Conservation (phyloP, 768 basidiomycete species). For the Hygrocybe coccinea region DNA sequence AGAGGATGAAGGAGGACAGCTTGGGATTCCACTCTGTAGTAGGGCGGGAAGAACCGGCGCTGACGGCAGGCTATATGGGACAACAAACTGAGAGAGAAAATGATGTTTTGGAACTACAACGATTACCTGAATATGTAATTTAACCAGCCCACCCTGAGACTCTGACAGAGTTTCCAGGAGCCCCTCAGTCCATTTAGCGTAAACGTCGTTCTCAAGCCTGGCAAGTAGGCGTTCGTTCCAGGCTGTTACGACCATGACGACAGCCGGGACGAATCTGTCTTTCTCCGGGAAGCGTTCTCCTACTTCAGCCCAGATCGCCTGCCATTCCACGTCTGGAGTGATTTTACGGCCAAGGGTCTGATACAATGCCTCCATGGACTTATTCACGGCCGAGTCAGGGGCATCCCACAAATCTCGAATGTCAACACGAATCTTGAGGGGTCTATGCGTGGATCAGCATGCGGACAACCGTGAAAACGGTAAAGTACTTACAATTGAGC, state of each 20-base stretch:
- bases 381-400: constrained; percentile 25
- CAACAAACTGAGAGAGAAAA: not conserved
- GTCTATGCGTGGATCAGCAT: constrained; percentile 19
- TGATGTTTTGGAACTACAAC: constrained; percentile 11
- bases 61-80: not conserved
- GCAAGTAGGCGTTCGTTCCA: constrained; percentile 35
- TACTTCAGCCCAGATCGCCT: constrained; percentile 27
- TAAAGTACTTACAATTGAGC: not conserved
- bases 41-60: constrained; percentile 19
- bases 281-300: constrained; percentile 32
- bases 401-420: constrained; percentile 37
- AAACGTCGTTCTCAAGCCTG: constrained; percentile 31
- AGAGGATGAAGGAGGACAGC: constrained; percentile 27
- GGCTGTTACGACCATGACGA: constrained; percentile 27
- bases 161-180: constrained; percentile 25
- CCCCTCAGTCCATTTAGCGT: constrained; percentile 34
- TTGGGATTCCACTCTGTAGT: constrained; percentile 26
- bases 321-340: constrained; percentile 32
- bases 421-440: constrained; percentile 35
- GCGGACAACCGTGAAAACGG: not conserved
- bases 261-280: constrained; percentile 30
- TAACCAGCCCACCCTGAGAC: not conserved
- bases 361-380: constrained; percentile 23
- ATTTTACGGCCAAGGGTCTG: constrained; percentile 33
- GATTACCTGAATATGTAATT: constrained; percentile 9